Evolutionary conservation across 2,329 filamentous ascomycete species (phyloP), one percentile per base, ranked within the genome.

Genomic region (Emergomyces pasteurianus): DNA sequence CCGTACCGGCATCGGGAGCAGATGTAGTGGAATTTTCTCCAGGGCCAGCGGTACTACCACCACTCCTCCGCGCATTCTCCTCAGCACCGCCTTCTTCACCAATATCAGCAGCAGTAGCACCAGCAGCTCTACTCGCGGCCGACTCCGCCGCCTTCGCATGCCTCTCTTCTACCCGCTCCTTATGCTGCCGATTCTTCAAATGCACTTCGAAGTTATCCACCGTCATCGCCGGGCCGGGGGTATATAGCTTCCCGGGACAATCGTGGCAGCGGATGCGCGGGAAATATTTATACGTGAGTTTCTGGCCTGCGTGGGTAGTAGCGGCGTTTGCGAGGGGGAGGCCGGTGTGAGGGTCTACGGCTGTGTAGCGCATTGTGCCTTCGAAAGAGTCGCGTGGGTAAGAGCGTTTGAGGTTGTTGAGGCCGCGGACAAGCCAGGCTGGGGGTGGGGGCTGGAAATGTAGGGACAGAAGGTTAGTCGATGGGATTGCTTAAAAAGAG

Each of bases 161-260:
- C 26, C 80, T 75, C 59, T 76, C 75, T 63, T 86, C 82, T 10
- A 92, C 89, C 67, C 83, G 83, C 66, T 89, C 85, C 67, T 86
- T 83, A 73, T 99, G 94, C 58, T 82, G 79, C 50, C 88, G 84
- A 74, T 96, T 96, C 74, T 87, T 89, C 56, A 97, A 79, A 76
- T 99, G 94, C 1, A 95, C 85, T 75, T 96, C 90, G 65, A 99
- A 99, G 70, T 96, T 95, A 53, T 86, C 86, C 5, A 92, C 89
- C 2, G 90, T 91, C 72, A 83, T 88, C 28, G 87, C 90, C 0
- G 92, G 90, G 0, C 91, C 89, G 0, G 92, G 90, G 0, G 92
- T 96, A 74, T 99, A 99, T 12, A 96, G 79, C 74, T 96, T 97
- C 36, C 90, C 90, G 0, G 90, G 90, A 72, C 94, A 97, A 73